Evolutionary conservation across 2,329 filamentous ascomycete genomes (phyloP).

Genomic region (Neurospora sp.): DNA sequence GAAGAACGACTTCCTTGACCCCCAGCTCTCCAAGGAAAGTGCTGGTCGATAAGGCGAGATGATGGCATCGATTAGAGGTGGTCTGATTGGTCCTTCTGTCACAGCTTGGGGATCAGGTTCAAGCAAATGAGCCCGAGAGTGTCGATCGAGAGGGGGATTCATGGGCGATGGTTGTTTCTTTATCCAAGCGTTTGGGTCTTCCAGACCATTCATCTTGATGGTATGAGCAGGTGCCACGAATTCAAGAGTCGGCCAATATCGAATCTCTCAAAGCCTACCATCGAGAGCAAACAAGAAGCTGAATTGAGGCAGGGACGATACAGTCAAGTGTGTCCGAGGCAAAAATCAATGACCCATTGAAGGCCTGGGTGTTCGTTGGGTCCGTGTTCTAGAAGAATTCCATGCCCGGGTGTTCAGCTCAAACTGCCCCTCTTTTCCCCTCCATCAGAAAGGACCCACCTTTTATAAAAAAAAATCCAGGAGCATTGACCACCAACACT

Average conservation of each 20-base stretch:
- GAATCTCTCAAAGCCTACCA: neutral
- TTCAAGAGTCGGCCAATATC: neutral
- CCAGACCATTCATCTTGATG: neutral
- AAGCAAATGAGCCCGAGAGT: neutral
- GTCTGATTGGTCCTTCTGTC: neutral
- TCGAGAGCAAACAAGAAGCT: neutral
- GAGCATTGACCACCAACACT: neutral
- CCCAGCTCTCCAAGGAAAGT: neutral
- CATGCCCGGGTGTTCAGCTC: neutral
- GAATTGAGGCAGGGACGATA: neutral
- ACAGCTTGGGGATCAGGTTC: neutral
- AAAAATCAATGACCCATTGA: neutral
- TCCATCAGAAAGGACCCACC: neutral
- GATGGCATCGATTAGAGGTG: neutral
- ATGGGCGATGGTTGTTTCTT: neutral
- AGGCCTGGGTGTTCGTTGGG: neutral
- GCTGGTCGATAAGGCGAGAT: neutral
- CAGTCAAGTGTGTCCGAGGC: neutral
- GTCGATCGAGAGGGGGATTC: neutral
- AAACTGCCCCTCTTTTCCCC: neutral
- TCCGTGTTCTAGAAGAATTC: neutral
- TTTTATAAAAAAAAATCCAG: neutral
- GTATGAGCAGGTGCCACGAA: neutral
- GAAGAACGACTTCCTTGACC: neutral
- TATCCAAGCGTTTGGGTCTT: neutral